phyloP scores from a whole-genome alignment of 768 basidiomycete genomes.

The Kwoniella botswanensis region DNA sequence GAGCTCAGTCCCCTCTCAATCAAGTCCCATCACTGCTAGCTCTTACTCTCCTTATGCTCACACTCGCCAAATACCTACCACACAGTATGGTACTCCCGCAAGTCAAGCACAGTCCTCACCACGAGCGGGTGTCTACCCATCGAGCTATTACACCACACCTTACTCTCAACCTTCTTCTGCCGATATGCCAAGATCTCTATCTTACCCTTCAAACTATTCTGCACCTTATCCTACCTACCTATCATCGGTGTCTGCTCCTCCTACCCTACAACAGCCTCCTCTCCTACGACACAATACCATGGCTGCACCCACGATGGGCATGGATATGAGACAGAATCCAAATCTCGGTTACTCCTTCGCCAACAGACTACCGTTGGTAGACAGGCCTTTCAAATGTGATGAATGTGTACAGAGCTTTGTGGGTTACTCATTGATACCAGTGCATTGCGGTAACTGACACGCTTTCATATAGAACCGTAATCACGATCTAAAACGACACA shows the following conservation, averaged over 20 bases:
- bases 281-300: slow-evolving; percentile 42
- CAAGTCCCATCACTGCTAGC: slow-evolving; percentile 15
- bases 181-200: slow-evolving; percentile 51
- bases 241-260: slow-evolving; percentile 32
- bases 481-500: slow-evolving; percentile 59
- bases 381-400: slow-evolving; percentile 58
- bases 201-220: slow-evolving; percentile 42
- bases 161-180: slow-evolving; percentile 35
- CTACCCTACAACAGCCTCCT: slow-evolving; percentile 32
- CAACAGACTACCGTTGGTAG: slow-evolving; percentile 47
- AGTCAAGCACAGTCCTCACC: slow-evolving; percentile 32
- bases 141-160: slow-evolving; percentile 29
- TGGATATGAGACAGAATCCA: slow-evolving; percentile 34
- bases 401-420: slow-evolving; percentile 58
- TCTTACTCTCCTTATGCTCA: slow-evolving; percentile 27
- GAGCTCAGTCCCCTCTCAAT: slow-evolving; percentile 22
- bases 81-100: slow-evolving; percentile 17
- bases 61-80: slow-evolving; percentile 20
- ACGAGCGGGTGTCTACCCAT: slow-evolving; percentile 26
- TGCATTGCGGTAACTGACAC: neutral
- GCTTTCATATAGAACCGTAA: slow-evolving; percentile 53
- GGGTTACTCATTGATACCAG: slow-evolving; percentile 12
- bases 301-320: slow-evolving; percentile 21
- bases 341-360: slow-evolving; percentile 44
- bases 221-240: slow-evolving; percentile 35